Conservation (phyloP, 2,329 filamentous ascomycete genomes). For the Diaporthe aspalathi region DNA sequence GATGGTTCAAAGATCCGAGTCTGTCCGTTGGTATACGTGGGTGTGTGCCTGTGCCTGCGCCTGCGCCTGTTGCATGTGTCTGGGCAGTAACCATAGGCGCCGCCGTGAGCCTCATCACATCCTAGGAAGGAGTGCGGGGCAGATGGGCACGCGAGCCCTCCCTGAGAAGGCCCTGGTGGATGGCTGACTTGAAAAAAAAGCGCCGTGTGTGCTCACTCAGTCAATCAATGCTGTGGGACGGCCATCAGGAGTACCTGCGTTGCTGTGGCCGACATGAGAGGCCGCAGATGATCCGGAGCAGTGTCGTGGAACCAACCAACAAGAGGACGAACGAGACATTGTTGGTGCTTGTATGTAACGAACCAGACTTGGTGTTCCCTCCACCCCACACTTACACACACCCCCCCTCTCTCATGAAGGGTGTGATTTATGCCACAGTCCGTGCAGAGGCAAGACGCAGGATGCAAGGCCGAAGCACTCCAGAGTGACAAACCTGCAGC, state of each 20-base stretch:
- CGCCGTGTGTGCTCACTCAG: not conserved
- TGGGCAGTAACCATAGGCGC: not conserved
- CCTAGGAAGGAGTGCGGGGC: not conserved
- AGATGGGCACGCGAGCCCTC: constrained; percentile 28
- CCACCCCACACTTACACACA: not conserved
- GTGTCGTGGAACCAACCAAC: not conserved
- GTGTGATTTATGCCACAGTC: constrained; percentile 17
- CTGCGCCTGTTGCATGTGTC: not conserved
- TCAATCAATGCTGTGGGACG: constrained; percentile 32
- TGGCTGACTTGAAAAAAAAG: constrained; percentile 28
- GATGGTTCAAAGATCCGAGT: not conserved
- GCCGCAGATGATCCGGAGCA: constrained; percentile 35
- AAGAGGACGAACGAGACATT: not conserved
- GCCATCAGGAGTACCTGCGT: constrained; percentile 39
- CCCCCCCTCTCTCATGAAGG: not conserved
- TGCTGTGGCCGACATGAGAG: constrained; percentile 38
- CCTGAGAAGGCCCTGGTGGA: constrained; percentile 15
- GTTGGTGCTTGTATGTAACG: constrained; percentile 25
- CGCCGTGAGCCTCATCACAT: constrained; percentile 14
- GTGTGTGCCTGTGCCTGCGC: too few relatives aligned
- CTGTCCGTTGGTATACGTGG: not conserved
- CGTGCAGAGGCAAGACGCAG: constrained; percentile 15
- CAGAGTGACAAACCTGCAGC: constrained; percentile 27
- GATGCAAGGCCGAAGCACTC: constrained; percentile 25
- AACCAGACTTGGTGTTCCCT: not conserved